Conservation (phyloP, 352 stramenopile genomes). For the Aphanomyces euteiches region DNA sequence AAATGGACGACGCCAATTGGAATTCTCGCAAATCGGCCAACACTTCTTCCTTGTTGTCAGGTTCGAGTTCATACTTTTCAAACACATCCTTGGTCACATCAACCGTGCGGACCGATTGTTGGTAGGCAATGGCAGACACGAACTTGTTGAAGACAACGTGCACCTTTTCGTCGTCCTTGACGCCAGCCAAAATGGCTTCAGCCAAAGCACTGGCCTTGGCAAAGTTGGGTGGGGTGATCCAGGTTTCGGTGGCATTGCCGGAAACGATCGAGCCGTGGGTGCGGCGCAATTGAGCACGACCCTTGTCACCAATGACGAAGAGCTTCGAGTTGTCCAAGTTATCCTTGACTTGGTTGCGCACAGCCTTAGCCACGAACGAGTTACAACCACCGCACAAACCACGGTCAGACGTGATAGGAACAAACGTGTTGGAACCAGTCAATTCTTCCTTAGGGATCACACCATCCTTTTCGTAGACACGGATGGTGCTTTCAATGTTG, state of each 20-base stretch:
- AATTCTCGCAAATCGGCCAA: slow-evolving; percentile 97
- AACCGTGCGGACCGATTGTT: slow-evolving; percentile 87
- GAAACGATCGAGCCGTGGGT: slow-evolving; percentile 62
- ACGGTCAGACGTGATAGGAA: slow-evolving; percentile 96
- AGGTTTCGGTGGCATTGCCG: slow-evolving; percentile 80
- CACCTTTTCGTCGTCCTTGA: slow-evolving; percentile 87
- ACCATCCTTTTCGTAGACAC: slow-evolving; percentile 85
- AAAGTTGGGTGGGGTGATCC: slow-evolving; percentile 84
- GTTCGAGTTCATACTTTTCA: slow-evolving; percentile 96
- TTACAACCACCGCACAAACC: slow-evolving; percentile 99
- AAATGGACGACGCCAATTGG: slow-evolving; percentile 84
- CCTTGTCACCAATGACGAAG: slow-evolving; percentile 97
- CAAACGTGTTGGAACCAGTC: slow-evolving; percentile 85
- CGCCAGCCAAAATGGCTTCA: slow-evolving; percentile 67
- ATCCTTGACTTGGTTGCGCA: slow-evolving; percentile 74
- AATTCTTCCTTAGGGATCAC: slow-evolving; percentile 82
- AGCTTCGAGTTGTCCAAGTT: slow-evolving; percentile 80
- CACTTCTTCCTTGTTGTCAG: slow-evolving; percentile 96
- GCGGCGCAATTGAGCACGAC: slow-evolving; percentile 90
- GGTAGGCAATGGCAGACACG: slow-evolving; percentile 94
- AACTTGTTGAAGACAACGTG: slow-evolving; percentile 98
- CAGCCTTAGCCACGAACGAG: slow-evolving; percentile 91
- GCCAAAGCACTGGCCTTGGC: slow-evolving; percentile 89
- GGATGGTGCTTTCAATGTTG: slow-evolving; percentile 72
- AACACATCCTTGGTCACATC: slow-evolving; percentile 61